A percentile compares a stretch with the other conserved stretches of the same genome.
phyloP scores from a whole-genome alignment of 1,284 basidiomycete species.

The Meripilus lineatus region DNA sequence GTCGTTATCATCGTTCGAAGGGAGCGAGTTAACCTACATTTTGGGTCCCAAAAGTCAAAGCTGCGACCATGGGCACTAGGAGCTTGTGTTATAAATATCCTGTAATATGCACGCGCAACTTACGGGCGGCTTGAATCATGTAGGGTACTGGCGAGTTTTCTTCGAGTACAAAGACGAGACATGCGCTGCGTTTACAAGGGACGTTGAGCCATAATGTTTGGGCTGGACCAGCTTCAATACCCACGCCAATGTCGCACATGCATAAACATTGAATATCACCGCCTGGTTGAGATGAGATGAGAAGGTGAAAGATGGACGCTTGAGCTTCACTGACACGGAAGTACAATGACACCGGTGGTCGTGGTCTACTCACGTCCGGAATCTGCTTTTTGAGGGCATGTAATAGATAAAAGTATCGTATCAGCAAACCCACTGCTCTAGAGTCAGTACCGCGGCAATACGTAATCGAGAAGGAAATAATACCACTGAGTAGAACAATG shows the following conservation, averaged over 20 bases:
- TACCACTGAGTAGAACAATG: slow-evolving; percentile 30
- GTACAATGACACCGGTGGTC: no score
- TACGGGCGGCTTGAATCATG: slow-evolving; percentile 48
- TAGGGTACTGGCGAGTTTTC: slow-evolving; percentile 33
- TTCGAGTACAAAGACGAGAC: slow-evolving; percentile 37
- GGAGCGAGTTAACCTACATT: slow-evolving; percentile 5
- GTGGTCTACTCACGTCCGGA: no score
- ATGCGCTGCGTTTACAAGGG: slow-evolving; percentile 26
- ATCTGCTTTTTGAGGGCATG: no score
- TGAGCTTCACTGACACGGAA: no score
- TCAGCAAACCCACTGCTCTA: slow-evolving; percentile 30
- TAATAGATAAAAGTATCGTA: slow-evolving; percentile 32
- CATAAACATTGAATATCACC: slow-evolving; percentile 39
- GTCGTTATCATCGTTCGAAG: not conserved
- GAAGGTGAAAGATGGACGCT: slow-evolving; percentile 31
- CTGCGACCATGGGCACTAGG: slow-evolving; percentile 9
- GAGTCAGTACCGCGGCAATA: not conserved
- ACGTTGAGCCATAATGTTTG: not conserved
- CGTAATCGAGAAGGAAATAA: slow-evolving; percentile 1
- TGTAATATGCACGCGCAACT: slow-evolving; percentile 17
- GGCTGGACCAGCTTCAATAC: slow-evolving; percentile 14
- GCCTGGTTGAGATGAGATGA: slow-evolving; percentile 25
- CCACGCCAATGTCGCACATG: slow-evolving; percentile 37
- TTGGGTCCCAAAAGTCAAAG: slow-evolving; percentile 12
- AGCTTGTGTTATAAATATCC: not conserved